Conservation (phyloP, 805 yeast genomes). For the Kluyveromyces nonfermentans region DNA sequence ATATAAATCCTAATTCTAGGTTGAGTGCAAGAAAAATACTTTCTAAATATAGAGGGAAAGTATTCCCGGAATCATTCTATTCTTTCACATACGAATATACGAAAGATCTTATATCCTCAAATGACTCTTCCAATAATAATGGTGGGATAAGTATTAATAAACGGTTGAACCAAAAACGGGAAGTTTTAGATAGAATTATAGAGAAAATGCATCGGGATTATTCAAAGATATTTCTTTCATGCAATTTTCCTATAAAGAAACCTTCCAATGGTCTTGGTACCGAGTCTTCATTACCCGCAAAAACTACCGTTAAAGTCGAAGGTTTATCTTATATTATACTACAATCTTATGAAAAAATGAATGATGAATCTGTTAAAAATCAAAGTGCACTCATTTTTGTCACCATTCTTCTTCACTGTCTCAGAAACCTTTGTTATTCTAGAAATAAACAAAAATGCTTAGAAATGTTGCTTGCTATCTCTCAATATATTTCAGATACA, state of each 20-base stretch:
- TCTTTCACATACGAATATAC: slow-evolving; percentile 63
- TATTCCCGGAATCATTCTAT: slow-evolving; percentile 65
- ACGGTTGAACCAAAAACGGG: slow-evolving; percentile 12
- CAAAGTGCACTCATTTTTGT: slow-evolving; percentile 23
- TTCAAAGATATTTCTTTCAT: slow-evolving; percentile 31
- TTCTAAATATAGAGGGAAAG: slow-evolving; percentile 35
- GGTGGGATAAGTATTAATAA: slow-evolving; percentile 12
- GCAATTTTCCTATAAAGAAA: slow-evolving; percentile 13
- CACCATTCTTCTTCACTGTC: slow-evolving; percentile 19
- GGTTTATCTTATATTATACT: slow-evolving; percentile 9
- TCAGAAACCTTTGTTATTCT: slow-evolving; percentile 17
- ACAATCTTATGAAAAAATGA: slow-evolving; percentile 1
- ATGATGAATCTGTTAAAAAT: slow-evolving; percentile 10
- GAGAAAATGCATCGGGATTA: slow-evolving; percentile 51
- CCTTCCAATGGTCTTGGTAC: not conserved
- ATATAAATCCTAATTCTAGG: slow-evolving; percentile 53
- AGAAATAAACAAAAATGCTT: slow-evolving; percentile 42
- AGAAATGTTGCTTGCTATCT: slow-evolving; percentile 63
- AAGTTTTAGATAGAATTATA: slow-evolving; percentile 29
- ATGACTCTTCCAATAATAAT: slow-evolving; percentile 15
- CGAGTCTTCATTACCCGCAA: slow-evolving; percentile 9
- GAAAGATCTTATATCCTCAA: slow-evolving; percentile 28
- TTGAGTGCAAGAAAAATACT: slow-evolving; percentile 46
- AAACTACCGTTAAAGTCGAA: slow-evolving; percentile 7
- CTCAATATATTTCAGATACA: slow-evolving; percentile 73